Base-by-base conservation (phyloP, 805 yeast genomes). In the Metschnikowia peoriensis region DNA sequence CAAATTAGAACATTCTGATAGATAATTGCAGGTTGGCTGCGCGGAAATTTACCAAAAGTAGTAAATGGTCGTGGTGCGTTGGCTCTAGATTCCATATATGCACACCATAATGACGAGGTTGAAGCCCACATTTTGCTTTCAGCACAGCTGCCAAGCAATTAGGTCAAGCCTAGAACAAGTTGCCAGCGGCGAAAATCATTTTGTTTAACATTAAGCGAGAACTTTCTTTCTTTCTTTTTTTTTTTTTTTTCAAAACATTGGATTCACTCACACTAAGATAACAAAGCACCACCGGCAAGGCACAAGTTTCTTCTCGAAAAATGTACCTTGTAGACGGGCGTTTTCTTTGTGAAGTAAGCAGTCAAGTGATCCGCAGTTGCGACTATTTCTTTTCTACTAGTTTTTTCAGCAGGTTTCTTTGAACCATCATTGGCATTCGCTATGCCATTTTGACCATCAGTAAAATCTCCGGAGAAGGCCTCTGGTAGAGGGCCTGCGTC, bases 251-350 rank as follows among this genome's bases (percentile, higher is more conserved):
- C n/a, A n/a, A 22, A 22, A 22, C 22, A 22, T 22, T 22, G 22
- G 22, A 22, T 4, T 22, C 22, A 22, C 22, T 22, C 22, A 22
- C 41, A 34, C 52, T 53, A 70, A 1, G 70, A 64, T 57, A 60
- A 60, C 48, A 87, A 90, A 3, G 94, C 94, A 48, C 99, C 98
- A 28, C 89, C 97, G 0, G 97, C 97, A 38, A 94, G 77, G 61
- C 96, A 92, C 60, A 94, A 72, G 71, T 94, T 94, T 54, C 96
- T 77, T 67, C 96, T 78, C 1, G 98, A 93, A 66, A 94, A 93
- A 63, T 87, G 91, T 37, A 94, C 96, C 62, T 89, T 89, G 73
- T 86, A 94, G 28, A 94, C 94, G 4, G 97, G 97, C 0, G 97
- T 91, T 69, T 85, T 86, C 71, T 91, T 94, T 0, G 99, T 93